A percentile compares a stretch with the other conserved stretches of the same genome.
Conservation (phyloP, 306 rosid species). For the Leucaena leucocephala region DNA sequence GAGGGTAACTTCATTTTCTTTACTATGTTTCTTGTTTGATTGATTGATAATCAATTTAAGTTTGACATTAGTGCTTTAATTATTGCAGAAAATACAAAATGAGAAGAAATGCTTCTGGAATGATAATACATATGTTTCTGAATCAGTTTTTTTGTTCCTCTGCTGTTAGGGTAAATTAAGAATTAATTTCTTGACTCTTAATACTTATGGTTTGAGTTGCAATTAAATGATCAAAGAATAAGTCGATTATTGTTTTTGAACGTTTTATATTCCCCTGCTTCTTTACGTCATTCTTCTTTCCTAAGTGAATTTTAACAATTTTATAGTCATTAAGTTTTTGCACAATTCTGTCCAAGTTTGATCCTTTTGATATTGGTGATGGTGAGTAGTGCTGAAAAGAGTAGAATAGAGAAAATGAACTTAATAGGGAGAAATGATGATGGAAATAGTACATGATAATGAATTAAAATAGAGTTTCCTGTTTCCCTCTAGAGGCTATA, state of each 20-base stretch:
- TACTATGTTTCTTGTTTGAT: not conserved
- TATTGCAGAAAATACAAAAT: not conserved
- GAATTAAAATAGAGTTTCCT: not conserved
- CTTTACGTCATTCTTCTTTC: not conserved
- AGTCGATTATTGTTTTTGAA: not conserved
- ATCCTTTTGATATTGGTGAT: not conserved
- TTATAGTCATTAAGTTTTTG: not conserved
- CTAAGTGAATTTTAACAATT: not conserved
- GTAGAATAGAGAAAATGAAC: not conserved
- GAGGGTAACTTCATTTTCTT: constrained; percentile 33
- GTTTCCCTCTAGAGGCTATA: not conserved
- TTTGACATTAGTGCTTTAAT: not conserved
- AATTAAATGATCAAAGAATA: not conserved
- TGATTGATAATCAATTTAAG: not conserved
- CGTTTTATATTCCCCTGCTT: not conserved
- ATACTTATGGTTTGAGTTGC: not conserved
- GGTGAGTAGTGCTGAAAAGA: not conserved
- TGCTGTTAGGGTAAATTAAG: not conserved
- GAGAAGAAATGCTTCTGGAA: not conserved
- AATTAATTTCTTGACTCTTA: not conserved
- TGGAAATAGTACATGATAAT: no score
- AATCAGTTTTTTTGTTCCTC: not conserved
- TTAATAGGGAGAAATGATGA: not conserved
- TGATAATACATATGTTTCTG: not conserved
- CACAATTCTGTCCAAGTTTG: not conserved